phyloP scores from a whole-genome alignment of 2,329 filamentous ascomycete species.

The Zasmidium angulare region DNA sequence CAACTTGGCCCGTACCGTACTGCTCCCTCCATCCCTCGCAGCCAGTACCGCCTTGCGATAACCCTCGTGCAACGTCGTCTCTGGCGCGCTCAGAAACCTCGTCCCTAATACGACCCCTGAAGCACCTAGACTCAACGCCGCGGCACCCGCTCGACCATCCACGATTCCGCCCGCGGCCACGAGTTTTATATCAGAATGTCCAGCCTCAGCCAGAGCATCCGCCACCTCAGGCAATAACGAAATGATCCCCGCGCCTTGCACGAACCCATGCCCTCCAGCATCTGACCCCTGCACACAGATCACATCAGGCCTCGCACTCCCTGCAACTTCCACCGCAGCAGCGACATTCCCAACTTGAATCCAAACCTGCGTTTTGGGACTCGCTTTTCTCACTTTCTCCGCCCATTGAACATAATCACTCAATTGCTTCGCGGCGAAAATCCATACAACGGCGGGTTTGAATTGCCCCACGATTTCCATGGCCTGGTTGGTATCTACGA shows the following conservation, averaged over 20 bases:
- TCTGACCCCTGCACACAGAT: conserved; percentile 63
- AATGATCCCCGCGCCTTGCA: conserved; percentile 55
- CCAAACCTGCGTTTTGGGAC: conserved; percentile 50
- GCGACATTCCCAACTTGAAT: conserved; percentile 62
- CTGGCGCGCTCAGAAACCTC: conserved; percentile 53
- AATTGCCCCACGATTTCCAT: conserved; percentile 53
- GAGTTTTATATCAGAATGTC: conserved; percentile 47
- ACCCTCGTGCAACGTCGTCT: conserved; percentile 43
- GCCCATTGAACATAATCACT: conserved; percentile 40
- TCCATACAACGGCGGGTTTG: conserved; percentile 62
- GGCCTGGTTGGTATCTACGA: conserved; percentile 40
- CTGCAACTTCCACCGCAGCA: conserved; percentile 52
- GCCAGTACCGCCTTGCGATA: conserved; percentile 50
- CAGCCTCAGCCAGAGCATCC: conserved; percentile 41
- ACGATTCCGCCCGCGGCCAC: conserved; percentile 58
- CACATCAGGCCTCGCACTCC: conserved; percentile 53
- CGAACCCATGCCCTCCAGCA: conserved; percentile 64
- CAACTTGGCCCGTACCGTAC: conserved; percentile 50
- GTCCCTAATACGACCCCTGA: conserved; percentile 62
- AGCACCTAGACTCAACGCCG: conserved; percentile 55
- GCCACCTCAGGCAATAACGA: conserved; percentile 59
- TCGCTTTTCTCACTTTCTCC: conserved; percentile 30
- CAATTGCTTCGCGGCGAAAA: conserved; percentile 58
- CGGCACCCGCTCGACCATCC: conserved; percentile 56
- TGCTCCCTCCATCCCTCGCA: conserved; percentile 52